A percentile compares a stretch with the other conserved stretches of the same genome.
These are phyloP conservation scores for Tetrahymena borealis DNA, from an alignment of 73 alveolate species.

Conservation along the genomic window DNA sequence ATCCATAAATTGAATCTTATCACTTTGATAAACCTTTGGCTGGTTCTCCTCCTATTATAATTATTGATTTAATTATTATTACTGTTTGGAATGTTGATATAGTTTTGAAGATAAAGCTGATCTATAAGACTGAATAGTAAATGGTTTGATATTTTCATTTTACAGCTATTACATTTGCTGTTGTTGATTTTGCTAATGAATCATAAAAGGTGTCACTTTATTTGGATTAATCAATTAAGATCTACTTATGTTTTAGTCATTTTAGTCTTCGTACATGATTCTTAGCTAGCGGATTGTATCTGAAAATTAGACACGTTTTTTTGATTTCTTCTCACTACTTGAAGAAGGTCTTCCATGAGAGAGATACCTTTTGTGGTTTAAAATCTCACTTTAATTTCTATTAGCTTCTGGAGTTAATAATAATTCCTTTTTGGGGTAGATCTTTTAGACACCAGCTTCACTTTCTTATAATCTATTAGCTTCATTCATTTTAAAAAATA, in stretches of 20 bases:
- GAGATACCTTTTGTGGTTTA: background rate
- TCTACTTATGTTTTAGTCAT: background rate
- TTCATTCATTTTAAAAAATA: no score
- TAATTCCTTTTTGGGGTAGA: background rate
- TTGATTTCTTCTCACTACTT: background rate
- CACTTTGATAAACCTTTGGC: background rate
- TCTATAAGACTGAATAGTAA: background rate
- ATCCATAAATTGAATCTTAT: background rate
- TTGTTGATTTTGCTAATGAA: no score
- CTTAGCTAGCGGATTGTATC: background rate
- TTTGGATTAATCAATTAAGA: background rate
- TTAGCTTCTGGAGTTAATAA: background rate
- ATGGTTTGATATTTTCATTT: no score
- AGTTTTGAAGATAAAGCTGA: background rate
- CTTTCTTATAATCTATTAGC: no score
- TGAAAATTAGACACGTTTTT: background rate
- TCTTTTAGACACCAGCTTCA: background rate
- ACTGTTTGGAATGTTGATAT: background rate
- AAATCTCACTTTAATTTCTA: background rate
- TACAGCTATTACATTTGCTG: no score
- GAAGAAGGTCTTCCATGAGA: background rate
- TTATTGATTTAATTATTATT: background rate
- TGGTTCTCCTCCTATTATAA: background rate
- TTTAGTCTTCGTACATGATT: background rate
- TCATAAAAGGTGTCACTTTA: no score